These are phyloP conservation scores for Heterococcus sp. DNA, from an alignment of 108 stramenopile species.

Conservation along the genomic window DNA sequence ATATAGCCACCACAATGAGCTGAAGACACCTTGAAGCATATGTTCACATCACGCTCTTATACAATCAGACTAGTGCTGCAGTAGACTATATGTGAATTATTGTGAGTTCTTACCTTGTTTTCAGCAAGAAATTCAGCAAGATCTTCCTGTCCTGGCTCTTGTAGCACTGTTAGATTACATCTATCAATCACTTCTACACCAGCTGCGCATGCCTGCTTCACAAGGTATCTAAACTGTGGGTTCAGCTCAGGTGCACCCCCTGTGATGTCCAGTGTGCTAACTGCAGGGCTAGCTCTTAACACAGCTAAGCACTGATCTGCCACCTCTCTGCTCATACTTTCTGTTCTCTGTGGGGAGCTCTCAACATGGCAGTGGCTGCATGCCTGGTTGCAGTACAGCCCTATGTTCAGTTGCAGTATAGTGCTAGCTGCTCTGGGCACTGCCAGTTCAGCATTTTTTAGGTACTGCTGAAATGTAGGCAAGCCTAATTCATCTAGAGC, in stretches of 20 bases:
- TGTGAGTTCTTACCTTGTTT: conserved; percentile 66
- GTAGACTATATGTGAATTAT: too few relatives aligned
- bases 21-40: too few relatives aligned
- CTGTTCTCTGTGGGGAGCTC: conserved; percentile 78
- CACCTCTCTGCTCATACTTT: conserved; percentile 75
- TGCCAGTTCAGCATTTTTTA: conserved; percentile 33
- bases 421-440: conserved; percentile 28
- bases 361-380: conserved; percentile 61
- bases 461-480: conserved; percentile 71
- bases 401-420: conserved; percentile 91
- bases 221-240: conserved; percentile 76
- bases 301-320: conserved; percentile 80
- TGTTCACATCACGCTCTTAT: too few relatives aligned
- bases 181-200: conserved; percentile 87
- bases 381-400: conserved; percentile 91
- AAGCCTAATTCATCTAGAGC: conserved; percentile 77
- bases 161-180: conserved; percentile 90
- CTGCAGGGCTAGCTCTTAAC: conserved; percentile 67
- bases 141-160: conserved; percentile 89
- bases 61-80: too few relatives aligned
- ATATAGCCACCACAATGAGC: too few relatives aligned
- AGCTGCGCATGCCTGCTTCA: conserved; percentile 67
- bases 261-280: conserved; percentile 86
- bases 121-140: conserved; percentile 84
- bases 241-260: conserved; percentile 95